These are phyloP conservation scores for Thinopyrum elongatum DNA, from an alignment of 176 grass and related monocot genomes.

Conservation along the genomic window DNA sequence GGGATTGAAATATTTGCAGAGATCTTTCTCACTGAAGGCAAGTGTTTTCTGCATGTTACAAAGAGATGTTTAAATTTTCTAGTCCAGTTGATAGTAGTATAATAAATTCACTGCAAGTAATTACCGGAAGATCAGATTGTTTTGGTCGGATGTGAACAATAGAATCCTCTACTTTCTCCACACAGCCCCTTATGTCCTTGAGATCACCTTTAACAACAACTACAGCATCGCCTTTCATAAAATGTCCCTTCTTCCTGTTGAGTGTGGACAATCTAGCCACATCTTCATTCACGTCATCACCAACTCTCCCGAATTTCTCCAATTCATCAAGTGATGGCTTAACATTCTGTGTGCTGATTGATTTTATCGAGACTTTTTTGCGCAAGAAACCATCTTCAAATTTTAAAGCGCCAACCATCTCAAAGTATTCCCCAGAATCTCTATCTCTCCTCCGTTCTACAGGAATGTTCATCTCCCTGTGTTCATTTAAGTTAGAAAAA, in stretches of 20 bases:
- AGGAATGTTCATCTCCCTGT: conserved; percentile 68
- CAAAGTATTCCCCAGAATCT: conserved; percentile 72
- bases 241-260: conserved; percentile 81
- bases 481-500: conserved; percentile 31
- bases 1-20: conserved; percentile 80
- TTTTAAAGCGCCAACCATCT: conserved; percentile 56
- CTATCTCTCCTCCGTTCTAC: conserved; percentile 55
- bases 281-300: conserved; percentile 62
- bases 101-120: conserved; percentile 2
- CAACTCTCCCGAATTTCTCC: conserved; percentile 80
- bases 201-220: conserved; percentile 73
- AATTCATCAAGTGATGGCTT: conserved; percentile 76
- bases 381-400: conserved; percentile 87
- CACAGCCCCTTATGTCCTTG: conserved; percentile 66
- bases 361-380: conserved; percentile 77
- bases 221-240: conserved; percentile 88
- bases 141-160: conserved; percentile 74
- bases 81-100: background rate
- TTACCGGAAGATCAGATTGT: conserved; percentile 58
- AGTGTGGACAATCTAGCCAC: conserved; percentile 70
- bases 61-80: conserved; percentile 10
- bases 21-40: conserved; percentile 63
- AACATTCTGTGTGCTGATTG: conserved; percentile 63
- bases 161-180: conserved; percentile 82
- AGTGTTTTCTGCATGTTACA: conserved; percentile 59